These are phyloP conservation scores for Oryza brachyantha DNA, from an alignment of 176 grass and related monocot species.

Conservation along the genomic window DNA sequence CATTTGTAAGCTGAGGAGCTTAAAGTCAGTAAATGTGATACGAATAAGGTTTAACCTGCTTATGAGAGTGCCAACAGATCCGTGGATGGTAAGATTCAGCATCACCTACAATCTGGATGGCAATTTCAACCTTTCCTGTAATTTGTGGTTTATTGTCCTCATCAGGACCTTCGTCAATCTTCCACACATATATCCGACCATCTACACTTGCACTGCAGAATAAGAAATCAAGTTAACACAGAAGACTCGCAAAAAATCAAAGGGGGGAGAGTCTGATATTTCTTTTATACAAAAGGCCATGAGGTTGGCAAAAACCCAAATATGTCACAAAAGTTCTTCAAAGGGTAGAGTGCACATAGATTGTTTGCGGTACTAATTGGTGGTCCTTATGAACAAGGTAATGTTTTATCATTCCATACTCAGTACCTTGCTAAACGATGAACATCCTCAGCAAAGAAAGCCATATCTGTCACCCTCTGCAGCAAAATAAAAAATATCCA, in stretches of 20 bases:
- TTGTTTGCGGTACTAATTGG: neutral
- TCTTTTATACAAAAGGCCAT: neutral
- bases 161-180: slow-evolving; percentile 91
- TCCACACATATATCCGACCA: slow-evolving; percentile 94
- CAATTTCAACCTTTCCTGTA: slow-evolving; percentile 75
- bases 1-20: neutral
- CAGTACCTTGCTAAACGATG: slow-evolving; percentile 96
- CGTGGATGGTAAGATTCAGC: slow-evolving; percentile 81
- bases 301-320: neutral
- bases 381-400: neutral
- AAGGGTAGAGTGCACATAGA: neutral
- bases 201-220: slow-evolving; percentile 79
- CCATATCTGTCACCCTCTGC: slow-evolving; percentile 99
- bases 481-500: slow-evolving; percentile 28
- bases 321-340: neutral
- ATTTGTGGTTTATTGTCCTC: slow-evolving; percentile 90
- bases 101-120: slow-evolving; percentile 80
- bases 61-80: slow-evolving; percentile 99
- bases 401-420: slow-evolving; percentile 25
- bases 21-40: neutral
- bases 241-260: neutral
- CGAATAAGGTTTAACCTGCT: slow-evolving; percentile 69
- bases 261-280: neutral
- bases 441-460: slow-evolving; percentile 99
- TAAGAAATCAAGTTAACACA: slow-evolving; percentile 15